Evolutionary conservation across 805 yeast genomes (phyloP).

Genomic region (Candida tibetensis): DNA sequence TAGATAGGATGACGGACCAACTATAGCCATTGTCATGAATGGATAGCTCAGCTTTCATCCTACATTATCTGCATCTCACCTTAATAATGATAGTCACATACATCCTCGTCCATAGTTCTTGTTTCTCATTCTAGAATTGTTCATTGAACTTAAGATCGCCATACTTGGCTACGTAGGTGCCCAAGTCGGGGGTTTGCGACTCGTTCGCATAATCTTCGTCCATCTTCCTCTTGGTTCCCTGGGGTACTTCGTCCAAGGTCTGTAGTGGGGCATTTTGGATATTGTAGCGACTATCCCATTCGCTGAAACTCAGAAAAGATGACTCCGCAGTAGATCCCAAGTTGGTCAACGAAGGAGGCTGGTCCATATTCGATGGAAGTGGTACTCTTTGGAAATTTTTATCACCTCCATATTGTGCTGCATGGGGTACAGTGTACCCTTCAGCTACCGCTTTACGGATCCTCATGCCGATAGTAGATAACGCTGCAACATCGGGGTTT

Average conservation of each 20-base stretch:
- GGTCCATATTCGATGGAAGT: slow-evolving; percentile 37
- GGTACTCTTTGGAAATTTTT: slow-evolving; percentile 29
- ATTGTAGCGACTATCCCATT: slow-evolving; percentile 33
- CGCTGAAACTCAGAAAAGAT: slow-evolving; percentile 36
- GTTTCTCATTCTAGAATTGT: too few species aligned
- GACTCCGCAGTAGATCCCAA: slow-evolving; percentile 43
- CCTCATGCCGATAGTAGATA: slow-evolving; percentile 66
- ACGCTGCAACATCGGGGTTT: slow-evolving; percentile 33
- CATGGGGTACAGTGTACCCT: slow-evolving; percentile 42
- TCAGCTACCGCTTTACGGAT: slow-evolving; percentile 64
- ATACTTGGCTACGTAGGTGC: slow-evolving; percentile 31
- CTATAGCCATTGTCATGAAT: too few species aligned
- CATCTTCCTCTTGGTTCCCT: slow-evolving; percentile 23
- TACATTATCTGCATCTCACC: too few species aligned
- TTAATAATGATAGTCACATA: too few species aligned
- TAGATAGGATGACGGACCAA: too few species aligned
- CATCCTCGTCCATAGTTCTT: too few species aligned
- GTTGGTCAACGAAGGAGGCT: slow-evolving; percentile 45
- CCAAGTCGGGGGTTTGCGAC: slow-evolving; percentile 5
- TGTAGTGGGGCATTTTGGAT: slow-evolving; percentile 12
- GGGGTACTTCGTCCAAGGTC: slow-evolving; percentile 4
- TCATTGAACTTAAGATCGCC: slow-evolving; percentile 49
- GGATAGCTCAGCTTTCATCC: too few species aligned
- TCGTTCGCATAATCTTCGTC: slow-evolving; percentile 18
- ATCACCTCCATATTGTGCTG: slow-evolving; percentile 4